Base-by-base conservation (phyloP, 176 grass and related monocot genomes). In the Cymbopogon citratus region DNA sequence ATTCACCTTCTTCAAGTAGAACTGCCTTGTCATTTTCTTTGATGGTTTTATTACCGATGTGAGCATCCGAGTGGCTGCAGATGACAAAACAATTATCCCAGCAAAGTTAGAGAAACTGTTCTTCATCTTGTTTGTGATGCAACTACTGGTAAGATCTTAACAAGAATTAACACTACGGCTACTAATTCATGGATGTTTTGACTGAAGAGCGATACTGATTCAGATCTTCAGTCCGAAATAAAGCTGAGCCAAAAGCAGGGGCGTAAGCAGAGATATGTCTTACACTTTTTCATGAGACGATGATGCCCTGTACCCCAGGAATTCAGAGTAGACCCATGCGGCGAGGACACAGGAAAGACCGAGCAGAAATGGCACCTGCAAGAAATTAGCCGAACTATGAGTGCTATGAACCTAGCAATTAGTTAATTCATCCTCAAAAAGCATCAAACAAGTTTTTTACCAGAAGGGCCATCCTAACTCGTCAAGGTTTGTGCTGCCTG, bases 1-100 rank as follows among this genome's bases (percentile, higher is more conserved):
- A 76, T 61, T 80, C 9, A 65, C 88, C 91, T 74, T 89, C 94
- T 89, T 97, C 94, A 67, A 97, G 84, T 81, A 97, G 87, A 64
- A 90, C 51, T 21, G 25, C 66, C 6, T 74, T 90, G 59, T 97
- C 94, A 91, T 97, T 81, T 74, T 91, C 86, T 71, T 83, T 89
- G 43, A 68, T 68, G 60, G 78, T 79, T 87, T 84, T 75, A 59
- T 87, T 87, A 61, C 85, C 83, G 63, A 96, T 56, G 49, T 69
- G 81, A 75, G 66, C 68, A 89, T 97, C 91, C 4, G 88, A 87
- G 81, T 89, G 91, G 26, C 94, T 97, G 57, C 33, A 19, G 19
- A 62, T 56, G 46, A 80, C 11, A 75, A 79, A 78, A 75, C 14
- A 76, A 48, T 29, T 18, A 18, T 46, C 24, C 0, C 7, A 48